These are phyloP conservation scores for Cucurbita moschata DNA, from an alignment of 306 rosid species.

Conservation along the genomic window DNA sequence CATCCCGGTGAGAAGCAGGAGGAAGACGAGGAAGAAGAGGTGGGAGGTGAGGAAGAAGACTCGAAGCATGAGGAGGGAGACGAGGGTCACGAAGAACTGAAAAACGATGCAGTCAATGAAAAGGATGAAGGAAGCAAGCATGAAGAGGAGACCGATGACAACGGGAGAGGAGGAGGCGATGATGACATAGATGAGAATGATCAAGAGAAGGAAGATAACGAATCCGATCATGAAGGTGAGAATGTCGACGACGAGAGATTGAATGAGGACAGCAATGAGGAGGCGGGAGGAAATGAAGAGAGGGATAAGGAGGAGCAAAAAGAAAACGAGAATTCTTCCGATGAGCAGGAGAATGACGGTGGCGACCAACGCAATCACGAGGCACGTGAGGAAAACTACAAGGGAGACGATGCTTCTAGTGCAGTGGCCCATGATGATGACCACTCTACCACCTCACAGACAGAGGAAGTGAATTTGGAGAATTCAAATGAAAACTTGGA, in stretches of 20 bases:
- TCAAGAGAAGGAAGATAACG: constrained; percentile 42
- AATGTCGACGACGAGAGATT: constrained; percentile 49
- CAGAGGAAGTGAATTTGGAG: constrained; percentile 24
- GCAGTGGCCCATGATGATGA: constrained; percentile 81
- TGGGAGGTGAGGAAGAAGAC: constrained; percentile 35
- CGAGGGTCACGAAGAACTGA: constrained; percentile 15
- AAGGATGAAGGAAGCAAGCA: constrained; percentile 42
- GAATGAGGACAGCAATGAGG: constrained; percentile 33
- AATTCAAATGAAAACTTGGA: constrained; percentile 24
- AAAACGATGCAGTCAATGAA: constrained; percentile 28
- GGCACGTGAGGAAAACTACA: constrained; percentile 88
- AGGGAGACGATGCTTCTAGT: constrained; percentile 93
- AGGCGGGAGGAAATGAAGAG: constrained; percentile 24
- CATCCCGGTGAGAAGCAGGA: constrained; percentile 26
- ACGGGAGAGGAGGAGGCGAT: constrained; percentile 46
- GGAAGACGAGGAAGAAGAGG: constrained; percentile 70
- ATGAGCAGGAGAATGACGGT: constrained; percentile 23
- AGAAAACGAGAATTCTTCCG: constrained; percentile 27
- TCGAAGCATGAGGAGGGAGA: constrained; percentile 25
- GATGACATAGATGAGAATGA: constrained; percentile 71
- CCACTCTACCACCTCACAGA: constrained; percentile 23
- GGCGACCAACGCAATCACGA: constrained; percentile 33
- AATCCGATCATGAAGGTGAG: constrained; percentile 38
- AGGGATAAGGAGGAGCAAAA: constrained; percentile 22
- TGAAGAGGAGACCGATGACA: constrained; percentile 41